Conservation (phyloP, 2,329 filamentous ascomycete genomes). For the Hypoxylon rubiginosum region DNA sequence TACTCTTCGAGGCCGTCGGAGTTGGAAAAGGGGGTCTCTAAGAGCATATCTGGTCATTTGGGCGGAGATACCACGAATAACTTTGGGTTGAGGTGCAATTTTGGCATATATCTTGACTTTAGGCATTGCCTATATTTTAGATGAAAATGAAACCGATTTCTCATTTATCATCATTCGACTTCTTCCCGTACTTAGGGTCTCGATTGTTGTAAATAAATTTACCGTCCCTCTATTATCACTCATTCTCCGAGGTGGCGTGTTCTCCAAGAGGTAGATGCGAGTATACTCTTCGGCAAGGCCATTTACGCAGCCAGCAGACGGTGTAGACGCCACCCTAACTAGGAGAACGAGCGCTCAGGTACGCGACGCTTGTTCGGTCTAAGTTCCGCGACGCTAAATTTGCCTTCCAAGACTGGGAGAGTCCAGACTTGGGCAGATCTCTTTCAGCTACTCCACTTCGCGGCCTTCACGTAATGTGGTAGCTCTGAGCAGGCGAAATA, state of each 20-base stretch:
- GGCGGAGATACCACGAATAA: constrained; percentile 28
- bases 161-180: neutral
- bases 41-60: constrained; percentile 7
- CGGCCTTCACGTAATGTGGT: neutral
- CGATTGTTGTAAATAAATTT: neutral
- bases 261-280: neutral
- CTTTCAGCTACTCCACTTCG: neutral
- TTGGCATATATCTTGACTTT: neutral
- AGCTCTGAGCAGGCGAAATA: neutral
- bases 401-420: neutral
- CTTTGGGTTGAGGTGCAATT: constrained; percentile 1
- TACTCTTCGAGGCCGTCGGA: constrained; percentile 5
- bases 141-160: neutral
- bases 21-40: neutral
- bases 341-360: neutral
- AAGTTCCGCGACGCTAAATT: neutral
- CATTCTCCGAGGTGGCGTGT: neutral
- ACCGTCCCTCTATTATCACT: neutral
- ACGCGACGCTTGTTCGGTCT: neutral
- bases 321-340: neutral
- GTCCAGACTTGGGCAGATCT: neutral
- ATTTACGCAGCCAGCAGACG: neutral
- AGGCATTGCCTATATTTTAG: neutral
- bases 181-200: neutral
- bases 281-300: too few species aligned